Base-by-base conservation (phyloP, 2,329 filamentous ascomycete genomes). In the Diaporthe batatas region DNA sequence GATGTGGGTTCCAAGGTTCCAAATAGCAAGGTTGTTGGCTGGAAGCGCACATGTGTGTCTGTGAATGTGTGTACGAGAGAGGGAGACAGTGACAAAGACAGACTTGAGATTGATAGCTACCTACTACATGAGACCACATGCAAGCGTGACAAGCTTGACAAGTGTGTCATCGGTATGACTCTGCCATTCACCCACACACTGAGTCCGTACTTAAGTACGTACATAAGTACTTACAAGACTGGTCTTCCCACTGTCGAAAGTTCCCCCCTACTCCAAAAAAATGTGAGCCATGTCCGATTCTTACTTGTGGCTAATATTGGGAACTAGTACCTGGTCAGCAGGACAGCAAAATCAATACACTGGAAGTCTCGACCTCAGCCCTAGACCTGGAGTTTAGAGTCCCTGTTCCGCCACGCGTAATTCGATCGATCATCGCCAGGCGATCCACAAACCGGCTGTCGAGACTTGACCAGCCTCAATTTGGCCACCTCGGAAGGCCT, bases 161-260 rank as follows among this genome's bases (percentile, higher is more conserved):
- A 14, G 59, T 23, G 12, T 51, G 14, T 18, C 36, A 51, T 53
- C 47, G 62, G 62, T 25, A 53, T 67, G 32, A 67, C 44, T 67
- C 44, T 21, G 34, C 34, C 62, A 14, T 39, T 51, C 14, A 29
- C 16, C 39, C 39, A 12, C n/a, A n/a, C n/a, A n/a, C n/a, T n/a
- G n/a, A n/a, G n/a, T n/a, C n/a, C n/a, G n/a, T n/a, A n/a, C n/a
- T n/a, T n/a, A n/a, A n/a, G n/a, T n/a, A n/a, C 21, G 36, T 2
- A 18, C 8, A 3, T 29, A 29, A 39, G 36, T 39, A 34, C 29
- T 16, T 65, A 32, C 62, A 39, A n/a, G 8, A 53, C 21, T 39
- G 32, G 44, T 36, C 44, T 53, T 25, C 29, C 36, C 44, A 8
- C 6, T 2, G n/a, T 23, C 3, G 6, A 39, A 14, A 8, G 23